Evolutionary conservation across 2,329 filamentous ascomycete genomes (phyloP).

Genomic region (Pseudodiploospora longispora): DNA sequence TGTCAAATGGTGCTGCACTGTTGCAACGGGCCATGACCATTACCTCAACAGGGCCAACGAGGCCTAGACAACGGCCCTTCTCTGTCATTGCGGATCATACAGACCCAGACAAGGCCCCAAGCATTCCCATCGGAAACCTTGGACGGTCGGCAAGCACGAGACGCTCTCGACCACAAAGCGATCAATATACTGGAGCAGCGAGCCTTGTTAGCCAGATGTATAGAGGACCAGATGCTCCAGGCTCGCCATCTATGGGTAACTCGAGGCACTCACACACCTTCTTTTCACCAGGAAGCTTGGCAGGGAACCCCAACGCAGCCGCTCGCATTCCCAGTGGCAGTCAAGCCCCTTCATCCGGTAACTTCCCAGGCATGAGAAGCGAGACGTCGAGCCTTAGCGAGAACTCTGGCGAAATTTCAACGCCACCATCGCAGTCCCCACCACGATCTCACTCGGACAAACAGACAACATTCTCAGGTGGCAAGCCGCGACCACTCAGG

Average conservation of each 20-base stretch:
- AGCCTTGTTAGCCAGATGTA: conserved; percentile 86
- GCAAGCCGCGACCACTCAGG: conserved; percentile 75
- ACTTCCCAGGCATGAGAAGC: conserved; percentile 65
- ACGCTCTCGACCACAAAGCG: conserved; percentile 51
- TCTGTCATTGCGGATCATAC: conserved; percentile 49
- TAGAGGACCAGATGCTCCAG: conserved; percentile 58
- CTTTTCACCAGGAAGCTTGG: conserved; percentile 44
- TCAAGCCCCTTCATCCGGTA: conserved; percentile 42
- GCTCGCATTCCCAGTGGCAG: conserved; percentile 44
- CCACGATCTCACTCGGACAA: conserved; percentile 44
- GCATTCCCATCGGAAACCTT: conserved; percentile 60
- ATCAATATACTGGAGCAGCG: conserved; percentile 56
- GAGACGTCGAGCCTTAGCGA: conserved; percentile 58
- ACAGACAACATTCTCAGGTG: conserved; percentile 50
- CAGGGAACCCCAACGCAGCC: conserved; percentile 42
- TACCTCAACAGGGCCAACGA: conserved; percentile 36
- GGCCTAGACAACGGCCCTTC: conserved; percentile 46
- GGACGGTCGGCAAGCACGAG: conserved; percentile 47
- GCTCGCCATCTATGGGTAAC: conserved; percentile 51
- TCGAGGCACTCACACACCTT: conserved; percentile 56
- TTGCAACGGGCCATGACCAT: conserved; percentile 56
- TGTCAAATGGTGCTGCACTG: conserved; percentile 36
- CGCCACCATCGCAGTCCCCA: conserved; percentile 44
- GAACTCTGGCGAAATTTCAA: conserved; percentile 51
- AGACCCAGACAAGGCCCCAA: conserved; percentile 67